Evolutionary conservation across 345 rosid genomes (phyloP).

Genomic region (Gynandropsis gynandra): DNA sequence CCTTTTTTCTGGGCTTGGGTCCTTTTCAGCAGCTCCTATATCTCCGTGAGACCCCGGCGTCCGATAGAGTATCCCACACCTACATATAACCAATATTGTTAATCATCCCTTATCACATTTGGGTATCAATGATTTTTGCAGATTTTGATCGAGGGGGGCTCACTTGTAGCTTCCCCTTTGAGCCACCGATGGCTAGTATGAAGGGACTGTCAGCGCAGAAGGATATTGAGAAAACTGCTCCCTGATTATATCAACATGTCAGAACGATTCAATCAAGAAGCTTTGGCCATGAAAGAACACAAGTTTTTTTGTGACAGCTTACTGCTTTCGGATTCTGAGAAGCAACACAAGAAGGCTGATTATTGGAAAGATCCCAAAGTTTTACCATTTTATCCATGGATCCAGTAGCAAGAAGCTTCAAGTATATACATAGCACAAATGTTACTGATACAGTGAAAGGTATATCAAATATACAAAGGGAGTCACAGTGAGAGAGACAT

Average conservation of each 20-base stretch:
- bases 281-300: not conserved
- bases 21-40: slow-evolving; percentile 26
- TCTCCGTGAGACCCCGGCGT: slow-evolving; percentile 39
- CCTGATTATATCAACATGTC: slow-evolving; percentile 32
- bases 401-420: slow-evolving; percentile 50
- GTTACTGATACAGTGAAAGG: not conserved
- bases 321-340: slow-evolving; percentile 62
- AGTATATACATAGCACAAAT: no score
- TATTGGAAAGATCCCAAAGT: slow-evolving; percentile 80
- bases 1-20: no score
- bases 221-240: slow-evolving; percentile 72
- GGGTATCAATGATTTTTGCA: no score
- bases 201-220: slow-evolving; percentile 75
- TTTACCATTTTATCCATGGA: slow-evolving; percentile 57
- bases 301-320: slow-evolving; percentile 18
- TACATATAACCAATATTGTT: slow-evolving; percentile 22
- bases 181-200: slow-evolving; percentile 90
- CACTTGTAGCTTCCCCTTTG: slow-evolving; percentile 78
- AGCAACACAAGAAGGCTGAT: slow-evolving; percentile 64
- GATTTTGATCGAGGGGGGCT: slow-evolving; percentile 19
- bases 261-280: not conserved
- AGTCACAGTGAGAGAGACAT: slow-evolving; percentile 1
- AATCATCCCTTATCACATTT: not conserved
- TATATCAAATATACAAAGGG: not conserved
- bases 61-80: slow-evolving; percentile 77